These are phyloP conservation scores for Lodderomyces orthopsilosis DNA, from an alignment of 1,139 yeast species.

Conservation along the genomic window DNA sequence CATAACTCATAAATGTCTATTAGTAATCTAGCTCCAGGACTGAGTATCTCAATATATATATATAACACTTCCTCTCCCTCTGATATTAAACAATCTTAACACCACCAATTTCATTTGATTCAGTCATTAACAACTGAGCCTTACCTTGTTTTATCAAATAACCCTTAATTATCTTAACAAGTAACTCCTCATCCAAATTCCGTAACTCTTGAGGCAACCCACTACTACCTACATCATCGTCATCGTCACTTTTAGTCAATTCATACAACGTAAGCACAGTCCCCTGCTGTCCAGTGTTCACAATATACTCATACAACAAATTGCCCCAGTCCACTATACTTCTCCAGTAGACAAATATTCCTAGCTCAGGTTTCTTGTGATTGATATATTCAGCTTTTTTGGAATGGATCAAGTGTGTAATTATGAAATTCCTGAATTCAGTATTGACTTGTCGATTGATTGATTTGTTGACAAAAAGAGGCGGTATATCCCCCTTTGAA, in stretches of 20 bases:
- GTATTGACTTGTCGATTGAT: slow-evolving; percentile 55
- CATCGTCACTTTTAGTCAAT: slow-evolving; percentile 37
- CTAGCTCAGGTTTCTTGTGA: slow-evolving; percentile 39
- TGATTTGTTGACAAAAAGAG: slow-evolving; percentile 47
- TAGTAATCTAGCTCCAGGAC: neutral
- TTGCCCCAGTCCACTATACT: slow-evolving; percentile 77
- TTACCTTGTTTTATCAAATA: slow-evolving; percentile 63
- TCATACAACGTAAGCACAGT: slow-evolving; percentile 82
- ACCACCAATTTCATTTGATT: slow-evolving; percentile 57
- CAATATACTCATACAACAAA: slow-evolving; percentile 45
- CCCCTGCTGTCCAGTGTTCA: slow-evolving; percentile 73
- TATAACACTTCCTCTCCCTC: neutral
- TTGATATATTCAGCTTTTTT: slow-evolving; percentile 53
- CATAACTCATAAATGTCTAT: neutral
- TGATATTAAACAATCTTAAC: slow-evolving; percentile 52
- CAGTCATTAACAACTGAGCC: slow-evolving; percentile 63
- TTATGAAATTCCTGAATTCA: slow-evolving; percentile 54
- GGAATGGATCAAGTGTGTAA: slow-evolving; percentile 54
- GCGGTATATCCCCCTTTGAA: slow-evolving; percentile 17
- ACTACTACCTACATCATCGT: slow-evolving; percentile 2
- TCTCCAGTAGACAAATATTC: slow-evolving; percentile 66
- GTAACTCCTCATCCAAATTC: slow-evolving; percentile 57
- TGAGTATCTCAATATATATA: neutral
- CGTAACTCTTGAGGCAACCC: slow-evolving; percentile 56
- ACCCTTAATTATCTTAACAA: slow-evolving; percentile 53